phyloP scores from a whole-genome alignment of 805 yeast genomes.

The baker's yeast (Saccharomyces cerevisiae) region DNA sequence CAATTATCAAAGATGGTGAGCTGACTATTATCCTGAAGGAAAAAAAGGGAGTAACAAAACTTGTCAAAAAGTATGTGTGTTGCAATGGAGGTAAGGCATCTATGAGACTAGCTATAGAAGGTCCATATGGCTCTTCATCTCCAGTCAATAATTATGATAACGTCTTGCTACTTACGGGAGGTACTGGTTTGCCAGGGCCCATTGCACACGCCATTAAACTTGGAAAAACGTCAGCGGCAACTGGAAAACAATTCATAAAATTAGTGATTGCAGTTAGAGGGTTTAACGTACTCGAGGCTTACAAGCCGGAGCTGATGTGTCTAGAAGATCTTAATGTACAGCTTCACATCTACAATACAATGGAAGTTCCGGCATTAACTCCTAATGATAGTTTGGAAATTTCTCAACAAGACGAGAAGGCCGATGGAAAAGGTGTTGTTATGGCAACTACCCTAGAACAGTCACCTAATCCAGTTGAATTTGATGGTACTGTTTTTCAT shows the following conservation, averaged over 20 bases:
- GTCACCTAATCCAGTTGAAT: neutral
- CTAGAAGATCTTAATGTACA: slow-evolving; percentile 11
- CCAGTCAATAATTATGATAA: slow-evolving; percentile 45
- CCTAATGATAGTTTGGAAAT: neutral
- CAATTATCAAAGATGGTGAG: slow-evolving; percentile 23
- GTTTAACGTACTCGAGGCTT: slow-evolving; percentile 14
- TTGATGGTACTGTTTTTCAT: slow-evolving; percentile 30
- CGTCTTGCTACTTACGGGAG: slow-evolving; percentile 60
- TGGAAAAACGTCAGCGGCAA: slow-evolving; percentile 4
- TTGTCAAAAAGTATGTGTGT: slow-evolving; percentile 27
- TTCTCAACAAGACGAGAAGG: neutral
- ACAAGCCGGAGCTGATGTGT: slow-evolving; percentile 10
- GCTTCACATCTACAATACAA: slow-evolving; percentile 14
- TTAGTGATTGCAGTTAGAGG: slow-evolving; percentile 14
- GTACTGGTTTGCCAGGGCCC: slow-evolving; percentile 64
- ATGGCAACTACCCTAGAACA: neutral
- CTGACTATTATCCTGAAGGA: slow-evolving; percentile 37
- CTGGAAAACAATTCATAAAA: slow-evolving; percentile 7
- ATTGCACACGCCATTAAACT: slow-evolving; percentile 40
- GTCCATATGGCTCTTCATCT: slow-evolving; percentile 57
- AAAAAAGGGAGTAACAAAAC: slow-evolving; percentile 40
- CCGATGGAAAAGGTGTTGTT: neutral
- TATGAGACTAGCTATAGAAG: slow-evolving; percentile 44
- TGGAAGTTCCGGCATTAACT: neutral
- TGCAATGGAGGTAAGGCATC: slow-evolving; percentile 23